Evolutionary conservation across 2,329 filamentous ascomycete genomes (phyloP).

Genomic region (Aspergillus viridinutans): DNA sequence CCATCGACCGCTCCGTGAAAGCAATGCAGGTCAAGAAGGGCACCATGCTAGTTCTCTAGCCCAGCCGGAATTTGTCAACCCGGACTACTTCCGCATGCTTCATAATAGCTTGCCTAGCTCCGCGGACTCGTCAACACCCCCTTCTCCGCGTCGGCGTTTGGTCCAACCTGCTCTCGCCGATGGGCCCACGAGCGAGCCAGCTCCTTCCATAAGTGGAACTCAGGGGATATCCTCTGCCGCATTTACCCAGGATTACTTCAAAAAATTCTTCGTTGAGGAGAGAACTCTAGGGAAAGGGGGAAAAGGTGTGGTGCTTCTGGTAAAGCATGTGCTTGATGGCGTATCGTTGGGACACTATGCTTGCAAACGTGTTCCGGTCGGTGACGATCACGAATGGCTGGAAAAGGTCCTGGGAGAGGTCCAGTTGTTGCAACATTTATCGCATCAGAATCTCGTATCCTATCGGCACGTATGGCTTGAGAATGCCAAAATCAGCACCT

Average conservation of each 20-base stretch:
- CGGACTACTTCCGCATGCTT: conserved; percentile 94
- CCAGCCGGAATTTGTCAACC: conserved; percentile 71
- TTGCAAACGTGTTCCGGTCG: conserved; percentile 93
- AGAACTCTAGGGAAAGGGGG: conserved; percentile 81
- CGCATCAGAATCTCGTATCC: conserved; percentile 90
- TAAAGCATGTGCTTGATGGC: conserved; percentile 85
- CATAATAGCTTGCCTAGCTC: conserved; percentile 54
- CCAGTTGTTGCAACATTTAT: conserved; percentile 83
- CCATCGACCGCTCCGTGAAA: conserved; percentile 64
- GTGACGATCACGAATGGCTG: conserved; percentile 90
- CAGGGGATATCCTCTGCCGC: conserved; percentile 79
- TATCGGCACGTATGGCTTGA: conserved; percentile 98
- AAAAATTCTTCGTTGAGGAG: conserved; percentile 88
- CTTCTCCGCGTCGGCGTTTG: conserved; percentile 48
- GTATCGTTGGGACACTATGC: conserved; percentile 87
- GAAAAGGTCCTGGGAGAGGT: conserved; percentile 94
- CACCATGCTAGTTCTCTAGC: conserved; percentile 27
- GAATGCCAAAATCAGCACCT: conserved; percentile 75
- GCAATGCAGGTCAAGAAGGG: conserved; percentile 36
- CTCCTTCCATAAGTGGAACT: conserved; percentile 46
- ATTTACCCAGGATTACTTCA: conserved; percentile 90
- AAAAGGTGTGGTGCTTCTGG: conserved; percentile 91
- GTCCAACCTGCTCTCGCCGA: conserved; percentile 44
- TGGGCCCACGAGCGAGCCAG: conserved; percentile 46
- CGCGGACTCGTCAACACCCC: conserved; percentile 41